phyloP scores from a whole-genome alignment of 2,329 filamentous ascomycete genomes.

The Colletotrichum orbiculare region DNA sequence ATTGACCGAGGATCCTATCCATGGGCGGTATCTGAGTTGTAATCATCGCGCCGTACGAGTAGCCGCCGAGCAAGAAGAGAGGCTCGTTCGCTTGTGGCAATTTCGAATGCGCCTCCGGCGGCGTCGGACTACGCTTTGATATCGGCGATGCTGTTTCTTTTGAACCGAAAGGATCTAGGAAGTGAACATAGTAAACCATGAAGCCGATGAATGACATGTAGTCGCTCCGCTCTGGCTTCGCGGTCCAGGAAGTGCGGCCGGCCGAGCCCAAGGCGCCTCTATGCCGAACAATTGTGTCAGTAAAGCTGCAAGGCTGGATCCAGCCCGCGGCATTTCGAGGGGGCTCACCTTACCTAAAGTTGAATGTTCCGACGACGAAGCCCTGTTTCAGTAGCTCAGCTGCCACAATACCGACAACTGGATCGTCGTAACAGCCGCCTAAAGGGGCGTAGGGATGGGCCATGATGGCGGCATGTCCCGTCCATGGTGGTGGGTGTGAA shows the following conservation, averaged over 20 bases:
- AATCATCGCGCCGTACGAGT: conserved; percentile 91
- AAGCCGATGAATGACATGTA: conserved; percentile 88
- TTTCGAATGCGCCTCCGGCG: conserved; percentile 21
- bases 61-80: conserved; percentile 76
- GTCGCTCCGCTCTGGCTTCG: conserved; percentile 82
- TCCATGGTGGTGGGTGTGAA: conserved; percentile 53
- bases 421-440: conserved; percentile 87
- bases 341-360: conserved; percentile 75
- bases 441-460: conserved; percentile 93
- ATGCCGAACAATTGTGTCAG: conserved; percentile 9
- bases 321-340: not conserved
- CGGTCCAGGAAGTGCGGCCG: conserved; percentile 88
- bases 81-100: conserved; percentile 38
- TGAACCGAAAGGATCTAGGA: conserved; percentile 57
- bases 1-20: conserved; percentile 67
- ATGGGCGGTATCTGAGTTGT: conserved; percentile 77
- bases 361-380: conserved; percentile 87
- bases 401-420: conserved; percentile 75
- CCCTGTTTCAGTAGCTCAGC: conserved; percentile 74
- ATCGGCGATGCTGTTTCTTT: conserved; percentile 3
- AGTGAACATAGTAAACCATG: conserved; percentile 77
- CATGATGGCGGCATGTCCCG: conserved; percentile 69
- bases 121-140: conserved; percentile 10
- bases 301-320: not conserved
- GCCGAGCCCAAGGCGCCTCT: conserved; percentile 82